Evolutionary conservation across 352 stramenopile genomes (phyloP), one percentile per base, ranked within the genome.

Genomic region (Globisporangium barbulae): DNA sequence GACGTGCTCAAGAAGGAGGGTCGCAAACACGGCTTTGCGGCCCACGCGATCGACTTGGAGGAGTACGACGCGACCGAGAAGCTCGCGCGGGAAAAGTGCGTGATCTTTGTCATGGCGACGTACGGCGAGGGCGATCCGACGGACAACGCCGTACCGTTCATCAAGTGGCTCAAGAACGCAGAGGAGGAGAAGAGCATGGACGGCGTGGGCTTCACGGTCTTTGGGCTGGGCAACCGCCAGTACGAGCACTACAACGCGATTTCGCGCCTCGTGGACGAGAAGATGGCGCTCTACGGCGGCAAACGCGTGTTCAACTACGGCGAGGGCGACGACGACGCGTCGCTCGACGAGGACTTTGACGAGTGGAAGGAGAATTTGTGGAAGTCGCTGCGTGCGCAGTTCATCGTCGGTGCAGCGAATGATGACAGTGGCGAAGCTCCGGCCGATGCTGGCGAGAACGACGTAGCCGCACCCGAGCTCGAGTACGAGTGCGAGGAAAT

Each of bases 181-280:
- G 71, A 54, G 42, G 63, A 80, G 5, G 57, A 53, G 39, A 62
- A 78, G 5, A 58, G 60, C 53, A 75, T 98, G 8, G 7, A 57
- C 5, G 78, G 76, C 21, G 75, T 99, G 13, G 64, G 91, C 13
- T 99, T 86, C 76, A 89, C 91, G 49, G 97, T 99, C 19, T 99
- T 99, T 86, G 98, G 97, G 3, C 82, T 99, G 0, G 98, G 98
- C 28, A 99, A 99, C 76, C 93, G 75, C 31, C 92, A 99, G 76
- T 99, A 99, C 72, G 97, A 99, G 68, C 92, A 99, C 73, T 99
- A 96, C 81, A 99, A 99, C 72, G 83, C 88, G 50, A 97, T 98
- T 72, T 96, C 94, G 5, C 96, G 96, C n/a, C 78, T 91, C 25
- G 86, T 97, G 33, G 84, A 99, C 75, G 68, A 79, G 30, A 71